These are phyloP conservation scores for Dillenia turbinata DNA, from an alignment of 164 flowering plant genomes.

Conservation along the genomic window DNA sequence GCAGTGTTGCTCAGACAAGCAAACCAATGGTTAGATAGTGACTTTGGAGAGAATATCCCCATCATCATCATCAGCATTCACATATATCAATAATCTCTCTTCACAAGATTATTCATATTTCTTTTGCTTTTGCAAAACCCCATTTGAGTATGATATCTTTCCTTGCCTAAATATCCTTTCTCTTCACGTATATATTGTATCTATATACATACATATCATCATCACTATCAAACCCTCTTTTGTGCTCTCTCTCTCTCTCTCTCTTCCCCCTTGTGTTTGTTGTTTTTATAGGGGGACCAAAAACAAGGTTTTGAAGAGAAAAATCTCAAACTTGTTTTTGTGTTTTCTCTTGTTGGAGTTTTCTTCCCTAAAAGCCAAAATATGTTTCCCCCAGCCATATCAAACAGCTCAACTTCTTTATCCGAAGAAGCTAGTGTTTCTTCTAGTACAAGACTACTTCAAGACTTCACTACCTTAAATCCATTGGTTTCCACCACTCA, in stretches of 20 bases:
- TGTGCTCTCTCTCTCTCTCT: too few species aligned
- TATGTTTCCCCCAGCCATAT: slow-evolving; percentile 51
- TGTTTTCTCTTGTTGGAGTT: slow-evolving; percentile 23
- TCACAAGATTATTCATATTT: slow-evolving; percentile 32
- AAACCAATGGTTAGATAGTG: slow-evolving; percentile 46
- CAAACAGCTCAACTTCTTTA: slow-evolving; percentile 56
- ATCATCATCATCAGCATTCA: slow-evolving; percentile 18
- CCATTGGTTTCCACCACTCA: slow-evolving; percentile 24
- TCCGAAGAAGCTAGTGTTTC: slow-evolving; percentile 70
- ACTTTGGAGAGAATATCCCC: slow-evolving; percentile 29
- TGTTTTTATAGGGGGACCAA: too few species aligned
- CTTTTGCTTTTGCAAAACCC: slow-evolving; percentile 19
- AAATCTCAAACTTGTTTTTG: background rate
- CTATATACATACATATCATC: too few species aligned
- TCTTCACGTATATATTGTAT: too few species aligned
- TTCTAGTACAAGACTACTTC: slow-evolving; percentile 37
- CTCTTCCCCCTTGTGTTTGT: too few species aligned
- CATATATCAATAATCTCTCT: slow-evolving; percentile 12
- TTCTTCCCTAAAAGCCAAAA: slow-evolving; percentile 12
- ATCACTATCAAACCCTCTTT: too few species aligned
- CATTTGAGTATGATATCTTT: slow-evolving; percentile 29
- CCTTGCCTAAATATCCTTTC: slow-evolving; percentile 17
- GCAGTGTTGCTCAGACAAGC: slow-evolving; percentile 50
- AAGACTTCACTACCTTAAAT: slow-evolving; percentile 39
- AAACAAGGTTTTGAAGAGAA: too few species aligned